These are phyloP conservation scores for Eucalyptus polybractea DNA, from an alignment of 345 rosid genomes.

Conservation along the genomic window DNA sequence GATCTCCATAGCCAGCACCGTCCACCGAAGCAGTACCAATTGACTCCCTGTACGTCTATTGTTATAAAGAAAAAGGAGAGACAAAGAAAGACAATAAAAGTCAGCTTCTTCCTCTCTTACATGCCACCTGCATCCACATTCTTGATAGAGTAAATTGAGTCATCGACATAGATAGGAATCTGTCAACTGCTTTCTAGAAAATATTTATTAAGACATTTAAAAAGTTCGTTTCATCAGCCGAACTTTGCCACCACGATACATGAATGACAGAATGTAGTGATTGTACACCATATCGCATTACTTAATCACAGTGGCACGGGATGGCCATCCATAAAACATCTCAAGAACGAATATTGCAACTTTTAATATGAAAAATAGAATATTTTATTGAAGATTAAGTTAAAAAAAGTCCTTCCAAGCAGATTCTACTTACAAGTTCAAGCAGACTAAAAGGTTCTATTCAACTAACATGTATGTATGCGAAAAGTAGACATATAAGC, in stretches of 20 bases:
- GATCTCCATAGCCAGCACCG: constrained; percentile 58
- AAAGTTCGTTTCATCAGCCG: background rate
- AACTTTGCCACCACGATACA: background rate
- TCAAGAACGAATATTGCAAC: background rate
- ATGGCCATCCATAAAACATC: background rate
- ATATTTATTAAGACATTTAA: background rate
- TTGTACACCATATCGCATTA: background rate
- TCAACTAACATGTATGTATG: background rate
- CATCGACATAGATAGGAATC: background rate
- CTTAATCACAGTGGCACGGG: background rate
- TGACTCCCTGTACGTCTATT: constrained; percentile 54
- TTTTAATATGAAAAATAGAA: background rate
- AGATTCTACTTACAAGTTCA: background rate
- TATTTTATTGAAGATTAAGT: background rate
- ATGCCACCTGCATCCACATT: background rate
- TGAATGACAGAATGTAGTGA: background rate
- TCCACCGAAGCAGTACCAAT: constrained; percentile 59
- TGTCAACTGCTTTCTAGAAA: background rate
- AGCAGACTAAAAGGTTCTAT: background rate
- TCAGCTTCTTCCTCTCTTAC: background rate
- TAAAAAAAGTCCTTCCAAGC: background rate
- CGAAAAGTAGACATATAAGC: background rate
- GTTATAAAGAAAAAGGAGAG: background rate
- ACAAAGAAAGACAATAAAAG: background rate
- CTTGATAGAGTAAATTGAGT: background rate